These are phyloP conservation scores for Ogataea polymorpha DNA, from an alignment of 805 yeast species.

Conservation along the genomic window DNA sequence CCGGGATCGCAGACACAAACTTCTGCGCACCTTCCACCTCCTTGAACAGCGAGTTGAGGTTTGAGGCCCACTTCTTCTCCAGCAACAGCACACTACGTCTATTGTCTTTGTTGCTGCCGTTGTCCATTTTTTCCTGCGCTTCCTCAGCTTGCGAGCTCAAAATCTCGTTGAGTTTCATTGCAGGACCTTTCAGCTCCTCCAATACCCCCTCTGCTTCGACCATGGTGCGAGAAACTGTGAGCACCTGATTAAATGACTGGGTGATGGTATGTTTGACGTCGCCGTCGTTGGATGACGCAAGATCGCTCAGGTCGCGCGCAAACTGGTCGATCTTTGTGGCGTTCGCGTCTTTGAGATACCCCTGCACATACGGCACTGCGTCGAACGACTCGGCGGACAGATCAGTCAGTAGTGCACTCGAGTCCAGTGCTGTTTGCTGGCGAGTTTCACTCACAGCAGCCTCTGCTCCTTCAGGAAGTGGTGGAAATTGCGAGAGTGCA, in stretches of 20 bases:
- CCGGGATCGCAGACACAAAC: conserved; percentile 67
- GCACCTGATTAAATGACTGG: conserved; percentile 59
- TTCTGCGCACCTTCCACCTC: conserved; percentile 93
- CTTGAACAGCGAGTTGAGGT: conserved; percentile 64
- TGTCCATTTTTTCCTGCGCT: conserved; percentile 20
- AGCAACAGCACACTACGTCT: conserved; percentile 68
- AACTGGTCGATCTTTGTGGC: conserved; percentile 73
- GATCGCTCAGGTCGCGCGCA: conserved; percentile 48
- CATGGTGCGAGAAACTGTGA: conserved; percentile 58
- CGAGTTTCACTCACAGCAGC: conserved; percentile 4
- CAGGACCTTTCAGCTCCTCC: conserved; percentile 54
- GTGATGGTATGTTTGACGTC: conserved; percentile 60
- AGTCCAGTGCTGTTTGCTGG: conserved; percentile 6
- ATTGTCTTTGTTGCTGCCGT: conserved; percentile 38
- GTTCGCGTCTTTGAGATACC: conserved; percentile 58
- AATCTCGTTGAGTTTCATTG: conserved; percentile 58
- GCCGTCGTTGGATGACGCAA: conserved; percentile 47
- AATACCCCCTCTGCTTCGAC: conserved; percentile 63
- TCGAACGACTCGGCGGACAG: conserved; percentile 42
- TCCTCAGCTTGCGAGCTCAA: conserved; percentile 41
- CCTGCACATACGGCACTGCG: conserved; percentile 46
- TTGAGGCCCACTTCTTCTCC: conserved; percentile 79
- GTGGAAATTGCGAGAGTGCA: conserved; percentile 8
- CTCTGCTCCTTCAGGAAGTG: conserved; percentile 11
- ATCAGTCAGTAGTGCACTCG: conserved; percentile 32